Percentiles rank a stretch among this genome's conserved stretches.
phyloP scores from a whole-genome alignment of 768 basidiomycete genomes.

The Tylopilus felleus region DNA sequence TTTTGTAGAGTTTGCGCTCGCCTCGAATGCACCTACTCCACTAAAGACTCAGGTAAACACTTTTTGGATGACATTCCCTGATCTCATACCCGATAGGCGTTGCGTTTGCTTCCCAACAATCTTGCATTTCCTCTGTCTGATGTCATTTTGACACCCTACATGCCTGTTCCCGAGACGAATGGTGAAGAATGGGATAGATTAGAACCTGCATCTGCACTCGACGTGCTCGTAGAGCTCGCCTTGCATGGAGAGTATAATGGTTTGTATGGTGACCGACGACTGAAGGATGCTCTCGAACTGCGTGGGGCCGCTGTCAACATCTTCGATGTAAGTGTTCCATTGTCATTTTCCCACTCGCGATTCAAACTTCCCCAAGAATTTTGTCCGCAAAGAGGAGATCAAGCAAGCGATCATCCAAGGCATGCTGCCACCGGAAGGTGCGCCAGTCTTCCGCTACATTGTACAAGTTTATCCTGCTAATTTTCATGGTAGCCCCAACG shows the following conservation, averaged over 20 bases:
- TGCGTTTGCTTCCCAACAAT: constrained; percentile 54
- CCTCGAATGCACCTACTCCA: constrained; percentile 88
- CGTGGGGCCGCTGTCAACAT: constrained; percentile 74
- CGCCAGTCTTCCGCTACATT: not conserved
- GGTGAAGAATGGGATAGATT: constrained; percentile 93
- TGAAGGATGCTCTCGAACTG: constrained; percentile 67
- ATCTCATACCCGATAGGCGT: constrained; percentile 41
- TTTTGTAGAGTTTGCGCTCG: constrained; percentile 81
- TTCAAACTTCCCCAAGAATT: constrained; percentile 48
- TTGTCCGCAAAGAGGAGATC: constrained; percentile 71
- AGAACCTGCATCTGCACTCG: constrained; percentile 75
- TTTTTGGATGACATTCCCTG: constrained; percentile 11
- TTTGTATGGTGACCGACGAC: constrained; percentile 51
- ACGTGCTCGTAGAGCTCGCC: constrained; percentile 76
- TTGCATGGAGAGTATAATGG: constrained; percentile 88
- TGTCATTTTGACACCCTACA: constrained; percentile 67
- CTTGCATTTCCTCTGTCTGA: constrained; percentile 62
- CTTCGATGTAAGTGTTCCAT: constrained; percentile 65
- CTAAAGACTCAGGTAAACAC: constrained; percentile 78
- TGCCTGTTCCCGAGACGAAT: constrained; percentile 76
- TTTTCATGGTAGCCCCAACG: constrained; percentile 20
- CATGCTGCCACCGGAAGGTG: constrained; percentile 64
- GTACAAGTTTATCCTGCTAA: not conserved
- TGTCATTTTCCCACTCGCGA: not conserved
- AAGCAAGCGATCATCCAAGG: constrained; percentile 64